Evolutionary conservation across 306 rosid genomes (phyloP).

Genomic region (Prunus mira): DNA sequence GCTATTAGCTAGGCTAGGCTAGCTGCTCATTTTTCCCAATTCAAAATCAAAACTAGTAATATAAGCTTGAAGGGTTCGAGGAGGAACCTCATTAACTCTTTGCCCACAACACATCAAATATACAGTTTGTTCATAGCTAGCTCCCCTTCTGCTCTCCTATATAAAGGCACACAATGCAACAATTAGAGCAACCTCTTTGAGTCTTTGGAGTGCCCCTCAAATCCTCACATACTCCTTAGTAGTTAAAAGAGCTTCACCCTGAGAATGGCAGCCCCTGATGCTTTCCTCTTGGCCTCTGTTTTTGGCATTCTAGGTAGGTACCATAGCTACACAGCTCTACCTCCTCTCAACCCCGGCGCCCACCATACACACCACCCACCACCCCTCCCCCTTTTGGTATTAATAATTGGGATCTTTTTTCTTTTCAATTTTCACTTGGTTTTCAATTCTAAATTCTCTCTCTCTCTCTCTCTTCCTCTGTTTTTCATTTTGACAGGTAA

Average conservation of each 20-base stretch:
- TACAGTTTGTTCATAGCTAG: not conserved
- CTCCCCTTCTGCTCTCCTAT: not conserved
- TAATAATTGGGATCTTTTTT: not conserved
- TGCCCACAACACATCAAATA: not conserved
- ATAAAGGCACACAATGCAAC: not conserved
- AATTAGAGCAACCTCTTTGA: constrained; percentile 1
- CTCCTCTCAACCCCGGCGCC: no score
- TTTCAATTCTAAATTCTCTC: not conserved
- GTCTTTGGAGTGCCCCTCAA: constrained; percentile 8
- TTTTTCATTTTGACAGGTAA: constrained; percentile 15
- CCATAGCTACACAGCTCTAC: not conserved
- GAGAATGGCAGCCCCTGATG: constrained; percentile 25
- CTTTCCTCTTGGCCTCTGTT: constrained; percentile 25
- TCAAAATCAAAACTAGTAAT: not conserved
- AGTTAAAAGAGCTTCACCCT: not conserved
- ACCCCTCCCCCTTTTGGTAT: no score
- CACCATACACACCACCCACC: no score
- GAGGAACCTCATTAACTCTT: not conserved
- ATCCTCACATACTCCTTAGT: not conserved
- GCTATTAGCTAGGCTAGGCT: not conserved
- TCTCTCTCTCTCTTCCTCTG: not conserved
- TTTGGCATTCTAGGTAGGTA: constrained; percentile 44
- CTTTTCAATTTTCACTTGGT: not conserved
- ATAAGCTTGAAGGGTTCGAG: no score
- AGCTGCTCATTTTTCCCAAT: not conserved